Base-by-base conservation (phyloP, 371 early-diverging fungal species). In the Haplosporangium sp. region DNA sequence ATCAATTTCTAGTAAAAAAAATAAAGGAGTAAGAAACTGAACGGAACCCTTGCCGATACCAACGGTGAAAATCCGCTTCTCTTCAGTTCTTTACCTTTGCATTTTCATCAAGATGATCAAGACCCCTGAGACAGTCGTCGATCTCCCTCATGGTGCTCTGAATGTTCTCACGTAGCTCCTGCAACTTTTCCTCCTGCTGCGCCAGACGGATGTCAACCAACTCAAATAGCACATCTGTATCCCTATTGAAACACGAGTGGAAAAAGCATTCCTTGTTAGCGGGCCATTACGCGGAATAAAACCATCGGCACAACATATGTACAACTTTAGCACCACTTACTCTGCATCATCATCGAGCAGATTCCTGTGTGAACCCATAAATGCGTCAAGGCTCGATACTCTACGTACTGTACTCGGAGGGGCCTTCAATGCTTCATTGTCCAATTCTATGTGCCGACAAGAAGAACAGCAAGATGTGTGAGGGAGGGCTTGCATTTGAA, bases 21-120 rank as follows among this genome's bases (percentile, higher is more conserved):
- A 16, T 2, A 50, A 47, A 23, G 41, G 10, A 11, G 4, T n/a
- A 56, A 23, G n/a, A 45, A 47, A 47, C n/a, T 10, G 41, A 55
- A 55, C 0, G n/a, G 10, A 6, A 13, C 45, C 18, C n/a, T 18
- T 37, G 16, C 8, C 45, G 37, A 52, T 10, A 21, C 1, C 47
- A 42, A 40, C 20, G 5, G 3, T 20, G 12, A 21, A 14, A 36
- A 52, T 42, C 57, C 5, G 18, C 37, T n/a, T 56, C 57, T 11
- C 43, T 6, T 45, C 16, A 23, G 18, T 45, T 40, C 21, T 21
- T 55, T 61, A 75, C 75, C 70, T 69, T 69, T 18, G 69, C 69
- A 2, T 45, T 45, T 6, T 75, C 69, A 29, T 75, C 65, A 36
- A 69, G 7, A 14, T 50, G 40, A 45, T 75, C 66, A 46, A 75